Base-by-base conservation (phyloP, 2,329 filamentous ascomycete genomes). In the Epichloe sp. region DNA sequence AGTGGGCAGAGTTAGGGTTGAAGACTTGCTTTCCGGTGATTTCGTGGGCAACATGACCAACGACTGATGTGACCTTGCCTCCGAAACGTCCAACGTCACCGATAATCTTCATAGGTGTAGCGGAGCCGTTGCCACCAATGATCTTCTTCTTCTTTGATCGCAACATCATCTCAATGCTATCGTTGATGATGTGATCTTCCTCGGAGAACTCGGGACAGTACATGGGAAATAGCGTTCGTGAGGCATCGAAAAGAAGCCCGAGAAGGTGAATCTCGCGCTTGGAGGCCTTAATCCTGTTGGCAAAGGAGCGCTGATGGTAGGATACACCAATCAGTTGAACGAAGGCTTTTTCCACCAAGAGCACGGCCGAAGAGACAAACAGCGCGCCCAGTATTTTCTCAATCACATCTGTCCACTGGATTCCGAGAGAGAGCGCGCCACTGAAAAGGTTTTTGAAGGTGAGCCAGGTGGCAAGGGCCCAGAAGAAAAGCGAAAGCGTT, bases 21-120 rank as follows among this genome's bases (percentile, higher is more conserved):
- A 97, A 95, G 21, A 96, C 85, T 61, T 95, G 82, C 71, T 94
- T 95, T 57, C 93, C 93, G 0, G 93, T 95, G 54, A 98, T 90
- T 62, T 97, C 93, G 2, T 88, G 87, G 1, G 93, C 91, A 48
- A 97, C 81, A 60, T 95, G 93, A 23, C 93, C 93, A 65, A 97
- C 94, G 0, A 85, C 86, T 2, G 88, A 90, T 0, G 90, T 95
- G 55, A 97, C 82, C 69, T 95, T 95, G 73, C 94, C 91, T 60
- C 91, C 91, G 50, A 95, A 75, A 21, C 89, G 82, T 41, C 86
- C 86, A 48, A 88, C 83, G 51, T 85, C 82, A 52, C 82, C 78
- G 47, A 97, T 82, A 15, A 96, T 68, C 55, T 80, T 82, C 76
- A 94, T 82, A 0, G 91, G 91, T 2, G 86, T 87, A 5, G 77